Base-by-base conservation (phyloP, 108 stramenopile genomes). In the Nitzschia inconspicua region DNA sequence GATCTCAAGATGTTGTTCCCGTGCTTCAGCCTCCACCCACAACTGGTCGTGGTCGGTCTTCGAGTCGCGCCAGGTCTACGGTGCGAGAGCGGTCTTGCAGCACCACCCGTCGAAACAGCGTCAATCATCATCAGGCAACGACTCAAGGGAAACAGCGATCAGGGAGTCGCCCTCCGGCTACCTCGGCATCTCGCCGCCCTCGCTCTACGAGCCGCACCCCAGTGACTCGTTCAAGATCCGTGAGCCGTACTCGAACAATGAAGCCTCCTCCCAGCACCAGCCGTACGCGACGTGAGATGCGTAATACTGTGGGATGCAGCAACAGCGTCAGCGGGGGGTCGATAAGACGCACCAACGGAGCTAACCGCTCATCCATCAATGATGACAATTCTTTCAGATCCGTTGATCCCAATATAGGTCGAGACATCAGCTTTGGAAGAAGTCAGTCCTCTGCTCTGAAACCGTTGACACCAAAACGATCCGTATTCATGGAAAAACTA, bases 351-450 rank as follows among this genome's bases (percentile, higher is more conserved):
- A 11, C 35, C 30, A 24, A 40, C 14, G 44, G 44, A 13, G 55
- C 23, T 34, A n/a, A 29, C 7, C 47, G 27, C 2, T 51, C 64
- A 3, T 5, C 22, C 0, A 24, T 58, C 5, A 47, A 47, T 20
- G 59, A 59, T 24, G 65, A 60, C 36, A 37, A 55, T 23, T 4
- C 13, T 26, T n/a, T 25, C 18, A 6, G 44, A 7, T 47, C 68
- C 3, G 28, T 48, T 19, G 79, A 80, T 61, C 44, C 44, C 44
- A 80, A 75, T 34, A 75, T 72, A 43, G 74, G 79, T n/a, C 47
- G 74, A 20, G 59, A 75, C 40, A 68, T 80, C 28, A 67, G 55
- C 35, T 74, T 74, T 35, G 68, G 73, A 27, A 70, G 47, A 46
- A 47, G 55, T 22, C 42, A 48, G 42, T 42, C 58, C 14, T 28